Evolutionary conservation across 768 basidiomycete genomes (phyloP), one percentile per base, ranked within the genome.

Genomic region (Tricholoma sp.): DNA sequence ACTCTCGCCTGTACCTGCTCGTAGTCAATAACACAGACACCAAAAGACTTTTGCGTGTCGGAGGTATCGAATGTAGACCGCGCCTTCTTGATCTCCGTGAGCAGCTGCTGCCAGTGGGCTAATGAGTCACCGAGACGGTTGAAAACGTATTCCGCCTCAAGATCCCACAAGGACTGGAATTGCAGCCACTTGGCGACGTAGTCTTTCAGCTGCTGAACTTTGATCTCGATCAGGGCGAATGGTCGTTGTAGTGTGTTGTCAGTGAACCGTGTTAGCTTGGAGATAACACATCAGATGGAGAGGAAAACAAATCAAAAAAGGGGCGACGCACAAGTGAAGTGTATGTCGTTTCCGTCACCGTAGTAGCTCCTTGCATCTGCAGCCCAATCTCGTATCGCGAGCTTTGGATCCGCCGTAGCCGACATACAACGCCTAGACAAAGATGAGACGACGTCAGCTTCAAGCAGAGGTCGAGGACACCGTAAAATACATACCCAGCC

Each of bases 161-260:
- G 84, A 69, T 99, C 97, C 97, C 96, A 98, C 0, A 98, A 79
- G 0, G 96, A 96, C 72, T 98, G 97, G 82, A 99, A 98, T 66
- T 96, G 95, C 0, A 98, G 83, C 97, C 97, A 99, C 75, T 97
- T 97, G 58, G 81, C 91, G 52, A 98, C 94, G 71, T 99, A 99
- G 47, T 88, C 87, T 64, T 82, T 86, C 55, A 99, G n/a, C n/a
- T n/a, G n/a, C n/a, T n/a, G n/a, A n/a, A n/a, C n/a, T n/a, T n/a
- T n/a, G n/a, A n/a, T n/a, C 72, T 98, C 94, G 65, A 99, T 88
- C 22, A 97, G 78, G 0, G 81, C 71, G 70, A 99, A 94, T 0
- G 96, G 93, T 31, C 83, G 83, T 63, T 87, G 82, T 1, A 98
- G 81, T 0, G 86, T 85, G 52, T 81, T 77, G 56, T 91, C 88